Evolutionary conservation across 176 grass and related monocot genomes (phyloP), one percentile per base, ranked within the genome.

Genomic region (Avena sativa): DNA sequence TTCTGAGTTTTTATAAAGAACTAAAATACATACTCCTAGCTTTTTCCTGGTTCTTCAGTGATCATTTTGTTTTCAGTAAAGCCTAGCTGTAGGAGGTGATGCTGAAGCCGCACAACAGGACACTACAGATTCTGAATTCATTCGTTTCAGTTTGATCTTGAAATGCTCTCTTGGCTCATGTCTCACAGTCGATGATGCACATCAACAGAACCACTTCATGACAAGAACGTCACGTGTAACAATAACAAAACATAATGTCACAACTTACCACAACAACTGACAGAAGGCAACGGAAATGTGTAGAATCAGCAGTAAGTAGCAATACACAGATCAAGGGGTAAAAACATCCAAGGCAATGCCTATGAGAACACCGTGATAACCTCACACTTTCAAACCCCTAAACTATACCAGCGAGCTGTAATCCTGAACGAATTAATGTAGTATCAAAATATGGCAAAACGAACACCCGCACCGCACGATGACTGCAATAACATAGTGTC

Each of bases 361-460:
- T 77, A 66, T 66, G 56, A 15, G 44, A 57, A 87, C 76, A 63
- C 34, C 26, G 1, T 73, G 74, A 58, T n/a, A 74, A 38, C 76
- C 77, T 1, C 50, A 76, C 70, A 52, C 40, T 83, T 69, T 21
- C 73, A 74, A 64, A 80, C 53, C 57, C 19, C 80, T 80, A 70
- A 70, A 85, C 90, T 91, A 55, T 77, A 88, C 44, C 77, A 55
- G 25, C 16, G 68, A 46, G 51, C 21, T 48, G 0, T 64, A 78
- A 46, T 91, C 53, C 46, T 85, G 86, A 88, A 85, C 80, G 34
- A 86, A 91, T 85, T 15, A 72, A 88, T 91, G 70, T 81, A 77
- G 77, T 81, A 77, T 88, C 43, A 81, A 80, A 53, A 34, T 19
- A 86, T 82, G 71, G 71, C 17, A 72, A 91, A 88, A 78, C 46